Percentiles rank a stretch among this genome's conserved stretches.
Conservation (phyloP, 2,329 filamentous ascomycete species). For the Aspergillus carbonarius region DNA sequence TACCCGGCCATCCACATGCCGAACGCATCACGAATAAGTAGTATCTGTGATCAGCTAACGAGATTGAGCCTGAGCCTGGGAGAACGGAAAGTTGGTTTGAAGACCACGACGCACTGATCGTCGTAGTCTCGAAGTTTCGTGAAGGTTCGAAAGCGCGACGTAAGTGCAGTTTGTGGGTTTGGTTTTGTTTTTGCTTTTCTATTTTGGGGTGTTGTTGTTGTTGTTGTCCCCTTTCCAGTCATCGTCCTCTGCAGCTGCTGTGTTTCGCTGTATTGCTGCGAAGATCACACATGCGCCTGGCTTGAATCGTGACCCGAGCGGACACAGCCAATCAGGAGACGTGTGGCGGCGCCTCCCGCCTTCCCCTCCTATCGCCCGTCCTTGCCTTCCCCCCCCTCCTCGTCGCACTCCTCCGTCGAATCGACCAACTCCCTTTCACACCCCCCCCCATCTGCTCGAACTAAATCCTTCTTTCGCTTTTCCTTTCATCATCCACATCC, state of each 20-base stretch:
- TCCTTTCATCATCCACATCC: conserved; percentile 10
- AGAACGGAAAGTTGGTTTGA: not conserved
- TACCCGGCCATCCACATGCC: conserved; percentile 17
- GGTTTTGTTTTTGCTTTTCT: not conserved
- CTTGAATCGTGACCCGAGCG: conserved; percentile 1
- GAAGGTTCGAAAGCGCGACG: not conserved
- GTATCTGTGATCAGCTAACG: conserved; percentile 5
- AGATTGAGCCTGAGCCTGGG: not conserved
- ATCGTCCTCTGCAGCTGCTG: not conserved
- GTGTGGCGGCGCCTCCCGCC: conserved; percentile 17
- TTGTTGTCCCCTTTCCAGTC: not conserved
- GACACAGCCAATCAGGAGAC: conserved; percentile 13
- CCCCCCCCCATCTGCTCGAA: conserved; percentile 1
- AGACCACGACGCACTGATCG: not conserved
- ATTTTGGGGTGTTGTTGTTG: not conserved
- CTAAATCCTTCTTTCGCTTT: conserved; percentile 9
- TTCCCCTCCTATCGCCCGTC: conserved; percentile 4
- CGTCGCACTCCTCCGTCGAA: not conserved
- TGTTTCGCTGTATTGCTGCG: not conserved
- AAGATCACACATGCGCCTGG: not conserved
- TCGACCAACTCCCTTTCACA: not conserved
- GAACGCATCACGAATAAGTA: not conserved
- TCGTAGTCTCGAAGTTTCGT: not conserved
- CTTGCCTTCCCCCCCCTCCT: not conserved
- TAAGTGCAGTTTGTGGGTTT: not conserved